A percentile compares a stretch with the other conserved stretches of the same genome.
Evolutionary conservation across 345 rosid species (phyloP).

Genomic region (Bruguiera sexangula): DNA sequence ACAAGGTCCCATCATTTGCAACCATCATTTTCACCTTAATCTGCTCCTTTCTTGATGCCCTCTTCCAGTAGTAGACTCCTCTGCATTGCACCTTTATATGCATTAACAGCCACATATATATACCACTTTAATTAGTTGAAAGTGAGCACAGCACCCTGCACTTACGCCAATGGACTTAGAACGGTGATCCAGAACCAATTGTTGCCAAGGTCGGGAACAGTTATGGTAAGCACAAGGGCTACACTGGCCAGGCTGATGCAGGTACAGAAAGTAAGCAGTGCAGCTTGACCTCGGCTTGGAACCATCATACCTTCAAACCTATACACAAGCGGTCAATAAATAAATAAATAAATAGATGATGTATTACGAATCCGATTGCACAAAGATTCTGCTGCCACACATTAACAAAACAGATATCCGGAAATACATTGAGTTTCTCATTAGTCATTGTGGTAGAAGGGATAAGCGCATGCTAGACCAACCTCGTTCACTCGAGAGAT

Average conservation of each 20-base stretch:
- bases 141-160: background rate
- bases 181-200: conserved; percentile 83
- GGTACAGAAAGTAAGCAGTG: conserved; percentile 88
- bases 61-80: conserved; percentile 83
- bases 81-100: conserved; percentile 31
- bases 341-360: too few species aligned
- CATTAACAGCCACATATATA: too few species aligned
- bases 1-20: conserved; percentile 46
- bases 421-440: too few species aligned
- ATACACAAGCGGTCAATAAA: background rate
- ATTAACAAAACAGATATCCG: background rate
- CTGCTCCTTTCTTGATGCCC: conserved; percentile 90
- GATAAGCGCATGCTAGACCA: too few species aligned
- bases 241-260: conserved; percentile 94
- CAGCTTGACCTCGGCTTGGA: conserved; percentile 92
- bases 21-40: conserved; percentile 78
- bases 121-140: background rate
- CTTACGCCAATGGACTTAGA: conserved; percentile 93
- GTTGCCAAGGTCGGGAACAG: conserved; percentile 78
- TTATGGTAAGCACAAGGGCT: conserved; percentile 83
- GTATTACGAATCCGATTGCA: too few species aligned
- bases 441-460: too few species aligned
- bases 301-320: conserved; percentile 90
- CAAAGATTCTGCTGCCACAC: too few species aligned
- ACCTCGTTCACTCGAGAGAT: too few species aligned